A percentile compares a stretch with the other conserved stretches of the same genome.
Evolutionary conservation across 1,284 basidiomycete genomes (phyloP).

Genomic region (Tilletiaria anomala): DNA sequence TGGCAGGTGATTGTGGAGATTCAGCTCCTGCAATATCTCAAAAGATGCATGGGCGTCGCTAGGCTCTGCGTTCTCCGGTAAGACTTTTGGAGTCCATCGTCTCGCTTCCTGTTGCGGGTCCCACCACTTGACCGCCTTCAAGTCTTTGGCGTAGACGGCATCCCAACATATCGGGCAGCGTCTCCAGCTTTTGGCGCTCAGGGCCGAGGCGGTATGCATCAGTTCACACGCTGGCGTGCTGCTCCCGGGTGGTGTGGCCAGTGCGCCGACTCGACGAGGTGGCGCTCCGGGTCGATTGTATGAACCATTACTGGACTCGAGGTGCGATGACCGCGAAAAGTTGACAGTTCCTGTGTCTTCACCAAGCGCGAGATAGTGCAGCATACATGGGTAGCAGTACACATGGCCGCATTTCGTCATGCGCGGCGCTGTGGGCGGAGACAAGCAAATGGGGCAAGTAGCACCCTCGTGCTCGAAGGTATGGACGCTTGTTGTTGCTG

Average conservation of each 20-base stretch:
- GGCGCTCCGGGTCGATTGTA: too few species aligned
- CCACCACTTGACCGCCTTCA: conserved; percentile 67
- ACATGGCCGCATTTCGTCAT: conserved; percentile 98
- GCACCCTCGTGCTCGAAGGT: conserved; percentile 51
- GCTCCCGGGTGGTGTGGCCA: too few species aligned
- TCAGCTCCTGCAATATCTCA: conserved; percentile 42
- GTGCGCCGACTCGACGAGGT: too few species aligned
- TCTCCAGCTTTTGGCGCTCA: too few species aligned
- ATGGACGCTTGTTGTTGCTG: neutral
- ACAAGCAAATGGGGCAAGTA: conserved; percentile 87
- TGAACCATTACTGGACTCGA: too few species aligned
- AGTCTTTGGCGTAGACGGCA: conserved; percentile 72
- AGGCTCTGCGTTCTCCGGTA: conserved; percentile 1
- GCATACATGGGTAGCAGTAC: conserved; percentile 38
- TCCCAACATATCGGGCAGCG: conserved; percentile 98
- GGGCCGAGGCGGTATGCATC: too few species aligned
- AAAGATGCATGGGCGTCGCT: neutral
- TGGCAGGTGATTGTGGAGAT: conserved; percentile 53
- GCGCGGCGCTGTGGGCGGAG: conserved; percentile 72
- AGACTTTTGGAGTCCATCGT: neutral
- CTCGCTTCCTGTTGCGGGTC: conserved; percentile 23
- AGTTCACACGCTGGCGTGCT: too few species aligned
- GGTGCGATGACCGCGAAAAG: too few species aligned
- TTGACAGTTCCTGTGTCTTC: too few species aligned
- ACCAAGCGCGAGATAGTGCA: conserved; percentile 69